These are phyloP conservation scores for Aquanectria penicillioides DNA, from an alignment of 2,329 filamentous ascomycete species.

Conservation along the genomic window DNA sequence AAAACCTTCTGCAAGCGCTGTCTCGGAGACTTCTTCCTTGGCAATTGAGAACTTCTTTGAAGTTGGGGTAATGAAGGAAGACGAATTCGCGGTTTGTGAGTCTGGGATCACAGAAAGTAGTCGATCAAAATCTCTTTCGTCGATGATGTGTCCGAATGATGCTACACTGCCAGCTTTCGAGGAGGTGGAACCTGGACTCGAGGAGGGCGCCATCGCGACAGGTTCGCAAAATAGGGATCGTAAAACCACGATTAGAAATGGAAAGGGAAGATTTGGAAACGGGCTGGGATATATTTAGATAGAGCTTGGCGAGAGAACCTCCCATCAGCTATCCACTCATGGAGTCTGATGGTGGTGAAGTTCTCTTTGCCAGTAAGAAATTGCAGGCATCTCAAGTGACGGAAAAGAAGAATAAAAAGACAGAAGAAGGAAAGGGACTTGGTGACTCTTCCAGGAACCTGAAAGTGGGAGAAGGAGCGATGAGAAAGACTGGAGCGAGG, in stretches of 20 bases:
- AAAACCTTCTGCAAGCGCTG: conserved; percentile 36
- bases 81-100: conserved; percentile 12
- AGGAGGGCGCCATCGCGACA: conserved; percentile 18
- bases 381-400: too few relatives aligned
- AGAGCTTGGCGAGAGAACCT: neutral
- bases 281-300: neutral
- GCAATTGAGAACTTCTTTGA: conserved; percentile 25
- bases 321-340: too few relatives aligned
- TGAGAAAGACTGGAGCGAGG: neutral
- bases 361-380: too few relatives aligned
- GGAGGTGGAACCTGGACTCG: neutral
- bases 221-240: neutral
- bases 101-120: conserved; percentile 22
- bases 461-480: neutral
- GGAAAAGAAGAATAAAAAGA: too few relatives aligned
- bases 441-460: too few relatives aligned
- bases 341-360: too few relatives aligned
- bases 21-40: conserved; percentile 34
- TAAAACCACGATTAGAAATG: too few relatives aligned
- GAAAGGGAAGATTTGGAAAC: neutral
- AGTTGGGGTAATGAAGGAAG: neutral
- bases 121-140: conserved; percentile 23
- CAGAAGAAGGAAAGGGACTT: too few relatives aligned
- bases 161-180: conserved; percentile 12
- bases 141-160: conserved; percentile 12